Conservation (phyloP, 1,284 basidiomycete genomes). For the Trametes versicolor region DNA sequence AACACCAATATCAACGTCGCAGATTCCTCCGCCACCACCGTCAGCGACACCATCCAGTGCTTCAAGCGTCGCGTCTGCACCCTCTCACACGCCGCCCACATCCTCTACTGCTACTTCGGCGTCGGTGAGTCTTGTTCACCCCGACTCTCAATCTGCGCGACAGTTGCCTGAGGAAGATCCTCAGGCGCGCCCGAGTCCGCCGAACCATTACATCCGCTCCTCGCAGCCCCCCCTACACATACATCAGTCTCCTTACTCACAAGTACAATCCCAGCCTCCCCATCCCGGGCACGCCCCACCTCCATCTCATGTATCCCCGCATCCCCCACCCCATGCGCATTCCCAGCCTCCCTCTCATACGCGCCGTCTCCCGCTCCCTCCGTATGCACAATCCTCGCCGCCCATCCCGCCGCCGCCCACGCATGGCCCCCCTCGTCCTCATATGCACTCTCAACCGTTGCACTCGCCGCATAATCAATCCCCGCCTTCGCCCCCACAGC, state of each 20-base stretch:
- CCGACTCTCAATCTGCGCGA: conserved; percentile 10
- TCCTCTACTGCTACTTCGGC: conserved; percentile 27
- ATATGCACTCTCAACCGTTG: conserved; percentile 18
- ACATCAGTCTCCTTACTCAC: conserved; percentile 22
- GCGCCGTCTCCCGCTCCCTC: conserved; percentile 9
- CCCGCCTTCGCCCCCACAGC: conserved; percentile 14
- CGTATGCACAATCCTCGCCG: conserved; percentile 12
- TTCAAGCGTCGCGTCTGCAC: conserved; percentile 23
- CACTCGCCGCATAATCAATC: conserved; percentile 18
- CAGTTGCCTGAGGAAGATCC: conserved; percentile 21
- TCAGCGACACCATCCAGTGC: conserved; percentile 28
- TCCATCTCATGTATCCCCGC: conserved; percentile 10
- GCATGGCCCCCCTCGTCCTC: conserved; percentile 13
- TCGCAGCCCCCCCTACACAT: conserved; percentile 1
- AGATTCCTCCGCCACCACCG: conserved; percentile 17
- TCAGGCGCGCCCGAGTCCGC: conserved; percentile 15
- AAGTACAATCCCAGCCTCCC: conserved; percentile 15
- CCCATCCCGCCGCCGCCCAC: conserved; percentile 15
- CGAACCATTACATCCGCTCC: conserved; percentile 6
- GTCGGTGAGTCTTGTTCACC: conserved; percentile 21
- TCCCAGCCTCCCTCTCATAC: conserved; percentile 7
- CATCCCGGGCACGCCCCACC: conserved; percentile 14
- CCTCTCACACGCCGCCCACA: conserved; percentile 23
- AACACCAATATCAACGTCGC: conserved; percentile 10
- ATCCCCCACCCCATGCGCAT: conserved; percentile 11